These are phyloP conservation scores for Citrus trifoliata DNA, from an alignment of 345 rosid genomes.

Conservation along the genomic window DNA sequence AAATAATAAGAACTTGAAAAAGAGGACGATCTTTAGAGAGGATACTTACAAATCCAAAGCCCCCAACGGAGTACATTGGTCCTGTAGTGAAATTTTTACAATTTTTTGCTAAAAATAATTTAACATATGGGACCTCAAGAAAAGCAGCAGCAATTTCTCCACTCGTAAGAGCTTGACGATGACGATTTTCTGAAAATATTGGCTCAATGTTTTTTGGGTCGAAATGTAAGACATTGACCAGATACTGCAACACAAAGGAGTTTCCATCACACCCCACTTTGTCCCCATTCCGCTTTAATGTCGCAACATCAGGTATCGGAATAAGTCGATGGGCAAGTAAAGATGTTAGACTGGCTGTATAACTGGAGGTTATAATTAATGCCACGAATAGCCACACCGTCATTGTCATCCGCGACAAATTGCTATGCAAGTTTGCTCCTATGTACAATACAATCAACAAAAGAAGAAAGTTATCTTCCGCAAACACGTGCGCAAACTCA, in stretches of 20 bases:
- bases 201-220: no score
- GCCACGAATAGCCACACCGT: not conserved
- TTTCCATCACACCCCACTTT: no score
- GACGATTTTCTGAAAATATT: no score
- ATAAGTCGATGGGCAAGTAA: constrained; percentile 16
- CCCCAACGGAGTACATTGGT: constrained; percentile 17
- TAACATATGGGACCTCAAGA: no score
- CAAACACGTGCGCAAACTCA: no score
- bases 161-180: no score
- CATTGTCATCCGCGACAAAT: constrained; percentile 20
- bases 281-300: not conserved
- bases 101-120: constrained; percentile 13
- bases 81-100: constrained; percentile 19
- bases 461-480: no score
- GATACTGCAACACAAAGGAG: no score
- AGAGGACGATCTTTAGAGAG: no score
- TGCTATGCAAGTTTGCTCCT: constrained; percentile 25
- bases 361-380: constrained; percentile 25
- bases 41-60: constrained; percentile 29
- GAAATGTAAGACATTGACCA: no score
- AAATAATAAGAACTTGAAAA: no score
- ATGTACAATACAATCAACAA: not conserved
- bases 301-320: not conserved
- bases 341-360: constrained; percentile 19
- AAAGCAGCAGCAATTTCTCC: no score